Evolutionary conservation across 1,284 basidiomycete genomes (phyloP).

Genomic region (Moniliophthora roreri): DNA sequence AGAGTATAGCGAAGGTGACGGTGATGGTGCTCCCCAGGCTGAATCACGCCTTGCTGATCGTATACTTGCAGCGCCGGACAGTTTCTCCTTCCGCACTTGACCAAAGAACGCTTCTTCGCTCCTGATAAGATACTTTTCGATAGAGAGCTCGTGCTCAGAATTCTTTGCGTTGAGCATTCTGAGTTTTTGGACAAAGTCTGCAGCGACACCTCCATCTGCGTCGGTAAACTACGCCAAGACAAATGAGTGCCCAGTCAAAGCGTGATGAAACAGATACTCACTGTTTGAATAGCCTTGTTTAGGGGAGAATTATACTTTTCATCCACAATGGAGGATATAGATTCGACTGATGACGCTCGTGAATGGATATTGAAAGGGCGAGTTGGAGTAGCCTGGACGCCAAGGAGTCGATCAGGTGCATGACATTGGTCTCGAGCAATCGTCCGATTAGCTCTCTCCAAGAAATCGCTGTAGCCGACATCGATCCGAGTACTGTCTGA

Average conservation of each 20-base stretch:
- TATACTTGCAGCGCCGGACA: slow-evolving; percentile 73
- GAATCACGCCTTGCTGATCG: slow-evolving; percentile 82
- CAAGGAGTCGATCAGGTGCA: slow-evolving; percentile 83
- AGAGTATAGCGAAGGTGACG: slow-evolving; percentile 68
- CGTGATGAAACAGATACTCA: slow-evolving; percentile 32
- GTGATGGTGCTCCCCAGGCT: slow-evolving; percentile 62
- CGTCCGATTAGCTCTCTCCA: slow-evolving; percentile 80
- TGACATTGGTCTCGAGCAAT: slow-evolving; percentile 78
- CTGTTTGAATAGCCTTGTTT: slow-evolving; percentile 89
- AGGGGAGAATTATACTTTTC: slow-evolving; percentile 87
- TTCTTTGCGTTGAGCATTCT: slow-evolving; percentile 80
- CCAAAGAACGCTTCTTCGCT: slow-evolving; percentile 93
- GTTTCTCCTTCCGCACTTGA: slow-evolving; percentile 84
- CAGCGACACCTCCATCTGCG: slow-evolving; percentile 86
- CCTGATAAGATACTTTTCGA: slow-evolving; percentile 87
- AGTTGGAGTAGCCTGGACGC: slow-evolving; percentile 52
- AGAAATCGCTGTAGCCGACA: slow-evolving; percentile 71
- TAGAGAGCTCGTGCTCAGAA: slow-evolving; percentile 87
- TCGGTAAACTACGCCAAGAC: slow-evolving; percentile 75
- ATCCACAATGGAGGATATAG: slow-evolving; percentile 85
- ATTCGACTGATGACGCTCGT: slow-evolving; percentile 79
- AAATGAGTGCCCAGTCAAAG: slow-evolving; percentile 9
- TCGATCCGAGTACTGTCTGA: slow-evolving; percentile 10
- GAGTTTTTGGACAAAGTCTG: slow-evolving; percentile 85
- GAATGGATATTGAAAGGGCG: slow-evolving; percentile 82